A percentile compares a stretch with the other conserved stretches of the same genome.
These are phyloP conservation scores for Erysimum cheiri DNA, from an alignment of 441 rosid species.

Conservation along the genomic window DNA sequence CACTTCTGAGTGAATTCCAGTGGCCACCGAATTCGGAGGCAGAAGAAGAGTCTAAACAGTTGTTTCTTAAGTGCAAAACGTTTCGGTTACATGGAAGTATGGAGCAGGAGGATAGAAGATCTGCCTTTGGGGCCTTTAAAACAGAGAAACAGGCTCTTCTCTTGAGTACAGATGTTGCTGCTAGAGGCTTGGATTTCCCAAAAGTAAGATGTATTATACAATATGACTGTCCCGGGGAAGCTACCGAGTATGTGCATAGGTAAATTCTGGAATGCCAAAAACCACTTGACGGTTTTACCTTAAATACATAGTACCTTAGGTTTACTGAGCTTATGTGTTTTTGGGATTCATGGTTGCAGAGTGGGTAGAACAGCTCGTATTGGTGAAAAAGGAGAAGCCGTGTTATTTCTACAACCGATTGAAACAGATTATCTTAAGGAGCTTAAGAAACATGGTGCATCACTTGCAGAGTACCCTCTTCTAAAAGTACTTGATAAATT, in stretches of 20 bases:
- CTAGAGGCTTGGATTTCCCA: conserved; percentile 95
- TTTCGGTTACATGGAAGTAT: conserved; percentile 90
- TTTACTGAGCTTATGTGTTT: conserved; percentile 19
- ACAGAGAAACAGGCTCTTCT: conserved; percentile 83
- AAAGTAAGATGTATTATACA: conserved; percentile 91
- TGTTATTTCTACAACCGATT: conserved; percentile 84
- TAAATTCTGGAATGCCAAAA: conserved; percentile 39
- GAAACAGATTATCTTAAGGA: conserved; percentile 84
- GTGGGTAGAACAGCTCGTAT: conserved; percentile 98
- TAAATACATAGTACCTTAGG: neutral
- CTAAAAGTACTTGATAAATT: conserved; percentile 76
- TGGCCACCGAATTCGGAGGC: conserved; percentile 62
- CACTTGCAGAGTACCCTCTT: conserved; percentile 77
- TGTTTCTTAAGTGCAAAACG: conserved; percentile 72
- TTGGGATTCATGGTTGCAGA: conserved; percentile 53
- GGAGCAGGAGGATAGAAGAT: conserved; percentile 92
- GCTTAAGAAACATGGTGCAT: conserved; percentile 84
- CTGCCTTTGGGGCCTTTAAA: conserved; percentile 76
- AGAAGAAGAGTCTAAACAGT: conserved; percentile 50
- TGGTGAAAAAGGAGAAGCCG: conserved; percentile 90
- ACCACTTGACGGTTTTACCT: conserved; percentile 13
- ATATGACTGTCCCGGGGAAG: conserved; percentile 99
- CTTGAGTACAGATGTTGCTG: conserved; percentile 86
- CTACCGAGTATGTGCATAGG: conserved; percentile 98
- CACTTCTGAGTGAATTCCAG: conserved; percentile 70